A percentile compares a stretch with the other conserved stretches of the same genome.
These are phyloP conservation scores for Trichophyton rubrum DNA, from an alignment of 2,329 filamentous ascomycete genomes.

Conservation along the genomic window DNA sequence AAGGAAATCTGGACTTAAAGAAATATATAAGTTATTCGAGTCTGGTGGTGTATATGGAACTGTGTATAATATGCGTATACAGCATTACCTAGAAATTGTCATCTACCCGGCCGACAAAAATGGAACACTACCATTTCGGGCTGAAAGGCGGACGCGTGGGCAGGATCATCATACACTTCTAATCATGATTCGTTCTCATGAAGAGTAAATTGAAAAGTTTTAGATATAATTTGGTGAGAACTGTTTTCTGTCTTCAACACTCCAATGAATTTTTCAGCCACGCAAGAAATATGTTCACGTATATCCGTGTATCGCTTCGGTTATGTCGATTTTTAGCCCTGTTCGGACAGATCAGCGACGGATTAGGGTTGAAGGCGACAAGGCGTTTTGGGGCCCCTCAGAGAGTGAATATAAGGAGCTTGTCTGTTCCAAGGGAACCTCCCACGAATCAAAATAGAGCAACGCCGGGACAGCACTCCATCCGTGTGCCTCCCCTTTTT, in stretches of 20 bases:
- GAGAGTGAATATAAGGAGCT: neutral
- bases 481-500: neutral
- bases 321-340: neutral
- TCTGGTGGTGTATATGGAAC: too few relatives aligned
- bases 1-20: too few relatives aligned
- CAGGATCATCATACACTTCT: neutral
- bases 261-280: neutral
- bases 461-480: neutral
- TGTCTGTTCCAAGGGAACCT: too few relatives aligned
- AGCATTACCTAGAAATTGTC: neutral
- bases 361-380: neutral
- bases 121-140: neutral
- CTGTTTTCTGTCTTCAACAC: neutral
- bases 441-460: too few relatives aligned
- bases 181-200: neutral
- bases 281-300: neutral
- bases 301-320: neutral
- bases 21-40: too few relatives aligned
- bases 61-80: too few relatives aligned
- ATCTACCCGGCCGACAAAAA: neutral
- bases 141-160: neutral
- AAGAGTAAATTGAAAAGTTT: neutral
- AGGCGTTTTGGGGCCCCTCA: neutral
- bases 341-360: neutral
- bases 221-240: neutral